Conservation (phyloP, 805 yeast genomes). For the Metschnikowia picachoensis region DNA sequence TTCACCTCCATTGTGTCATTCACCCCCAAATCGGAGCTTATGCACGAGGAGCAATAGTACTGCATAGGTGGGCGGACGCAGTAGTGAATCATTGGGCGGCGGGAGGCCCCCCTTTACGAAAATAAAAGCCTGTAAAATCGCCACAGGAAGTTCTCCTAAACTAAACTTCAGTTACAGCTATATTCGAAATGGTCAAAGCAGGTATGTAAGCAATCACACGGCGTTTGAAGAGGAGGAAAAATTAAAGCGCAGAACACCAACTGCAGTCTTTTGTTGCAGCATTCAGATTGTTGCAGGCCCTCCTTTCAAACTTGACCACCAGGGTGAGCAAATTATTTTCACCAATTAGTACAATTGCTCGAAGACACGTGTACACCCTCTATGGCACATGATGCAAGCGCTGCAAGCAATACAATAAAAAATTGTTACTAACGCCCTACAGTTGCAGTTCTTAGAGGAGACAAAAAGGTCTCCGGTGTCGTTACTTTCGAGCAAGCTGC, state of each 20-base stretch:
- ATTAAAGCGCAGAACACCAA: background rate
- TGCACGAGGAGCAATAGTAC: background rate
- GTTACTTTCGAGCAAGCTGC: constrained; percentile 82
- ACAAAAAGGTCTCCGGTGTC: constrained; percentile 80
- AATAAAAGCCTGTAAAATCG: constrained; percentile 3
- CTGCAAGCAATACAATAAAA: background rate
- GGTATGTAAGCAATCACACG: constrained; percentile 40
- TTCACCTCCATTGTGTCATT: too few relatives aligned
- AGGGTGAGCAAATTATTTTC: constrained; percentile 15
- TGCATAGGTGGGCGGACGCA: constrained; percentile 1
- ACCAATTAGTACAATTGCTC: constrained; percentile 4
- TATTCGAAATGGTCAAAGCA: constrained; percentile 55
- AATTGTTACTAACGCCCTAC: constrained; percentile 13
- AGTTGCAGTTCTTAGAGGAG: constrained; percentile 97
- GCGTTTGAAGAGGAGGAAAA: background rate
- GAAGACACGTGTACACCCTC: too few relatives aligned
- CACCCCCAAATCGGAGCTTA: background rate
- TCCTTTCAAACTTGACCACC: constrained; percentile 8
- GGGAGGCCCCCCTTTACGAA: background rate
- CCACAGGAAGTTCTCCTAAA: background rate
- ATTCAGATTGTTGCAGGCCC: constrained; percentile 1
- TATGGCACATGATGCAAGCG: too few relatives aligned
- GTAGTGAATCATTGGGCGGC: background rate
- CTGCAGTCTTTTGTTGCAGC: constrained; percentile 3
- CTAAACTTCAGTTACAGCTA: background rate